Base-by-base conservation (phyloP, 495 filamentous ascomycete species). In the Tuber magnatum region DNA sequence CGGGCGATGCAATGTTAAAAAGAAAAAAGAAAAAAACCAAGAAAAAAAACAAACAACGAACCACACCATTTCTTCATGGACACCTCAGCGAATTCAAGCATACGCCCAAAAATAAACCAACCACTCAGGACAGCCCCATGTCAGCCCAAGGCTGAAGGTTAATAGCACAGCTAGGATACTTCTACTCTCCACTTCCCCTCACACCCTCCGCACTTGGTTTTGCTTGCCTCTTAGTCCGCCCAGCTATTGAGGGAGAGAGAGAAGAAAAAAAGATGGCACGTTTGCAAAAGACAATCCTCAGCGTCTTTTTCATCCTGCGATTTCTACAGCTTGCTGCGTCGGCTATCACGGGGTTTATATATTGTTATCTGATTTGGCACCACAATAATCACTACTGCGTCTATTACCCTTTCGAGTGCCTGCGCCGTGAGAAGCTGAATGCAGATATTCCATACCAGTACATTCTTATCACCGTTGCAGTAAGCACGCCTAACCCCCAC, bases 301-400 rank as follows among this genome's bases (percentile, higher is more conserved):
- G 28, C 56, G 14, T 73, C 28, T 73, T 56, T 24, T 61, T 73
- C 71, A 22, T 73, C 18, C 44, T 73, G 46, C 71, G 71, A 28
- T 73, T 73, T 28, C 61, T 61, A 38, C 71, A 73, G 35, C 43
- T 73, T 28, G 71, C 16, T 24, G 71, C 71, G 14, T 48, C 61
- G 35, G 51, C 71, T 56, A 73, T 73, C 71, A 61, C 41, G 41
- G 71, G 71, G 0, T 73, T 73, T 40, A 61, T 73, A 38, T 73
- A 73, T 41, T 24, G 46, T 24, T 73, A 73, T 41, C 71, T 73
- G 38, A 73, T 73, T 32, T 73, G 71, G 71, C 71, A 73, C 12
- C 71, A 73, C 22, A 73, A 16, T 4, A 39, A 73, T 24, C 71
- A 73, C 24, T 73, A 61, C 46, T 73, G 71, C 71, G 48, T 28